These are phyloP conservation scores for Chara braunii DNA, from an alignment of 139 green algal genomes.

Conservation along the genomic window DNA sequence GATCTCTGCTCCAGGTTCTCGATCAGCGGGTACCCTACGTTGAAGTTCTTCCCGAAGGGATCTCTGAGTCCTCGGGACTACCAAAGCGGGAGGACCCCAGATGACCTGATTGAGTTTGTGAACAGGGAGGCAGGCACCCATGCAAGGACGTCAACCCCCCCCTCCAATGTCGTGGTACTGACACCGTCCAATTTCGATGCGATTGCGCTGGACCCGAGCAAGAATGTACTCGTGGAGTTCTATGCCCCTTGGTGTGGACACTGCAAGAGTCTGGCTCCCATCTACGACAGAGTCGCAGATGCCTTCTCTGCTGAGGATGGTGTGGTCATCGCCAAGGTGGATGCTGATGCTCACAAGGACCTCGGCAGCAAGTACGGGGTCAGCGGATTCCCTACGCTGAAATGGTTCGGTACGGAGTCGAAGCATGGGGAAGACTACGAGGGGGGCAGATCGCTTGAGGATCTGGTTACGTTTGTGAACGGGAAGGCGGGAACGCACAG, in stretches of 20 bases:
- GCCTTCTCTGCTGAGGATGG: too few species aligned
- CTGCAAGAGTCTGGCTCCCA: conserved; percentile 55
- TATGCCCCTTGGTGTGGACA: conserved; percentile 47
- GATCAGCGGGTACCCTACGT: conserved; percentile 27
- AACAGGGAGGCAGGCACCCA: too few species aligned
- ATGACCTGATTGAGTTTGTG: conserved; percentile 30
- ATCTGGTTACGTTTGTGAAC: conserved; percentile 17
- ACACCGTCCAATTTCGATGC: conserved; percentile 21
- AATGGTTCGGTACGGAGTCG: conserved; percentile 27
- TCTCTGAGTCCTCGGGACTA: conserved; percentile 25
- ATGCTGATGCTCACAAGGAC: conserved; percentile 13
- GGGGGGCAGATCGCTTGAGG: conserved; percentile 3
- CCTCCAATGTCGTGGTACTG: conserved; percentile 25
- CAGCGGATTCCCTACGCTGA: conserved; percentile 16
- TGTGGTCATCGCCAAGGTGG: conserved; percentile 16
- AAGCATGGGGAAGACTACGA: conserved; percentile 25
- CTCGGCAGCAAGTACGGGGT: conserved; percentile 7
- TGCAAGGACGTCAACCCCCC: too few species aligned
- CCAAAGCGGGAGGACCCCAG: conserved; percentile 10
- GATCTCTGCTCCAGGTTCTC: conserved; percentile 26
- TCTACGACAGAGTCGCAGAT: conserved; percentile 30
- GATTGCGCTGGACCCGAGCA: conserved; percentile 18
- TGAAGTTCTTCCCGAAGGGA: conserved; percentile 38
- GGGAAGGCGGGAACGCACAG: not conserved
- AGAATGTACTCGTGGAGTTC: conserved; percentile 40